Evolutionary conservation across 2,329 filamentous ascomycete genomes (phyloP).

Genomic region (Chaetomium sp.): DNA sequence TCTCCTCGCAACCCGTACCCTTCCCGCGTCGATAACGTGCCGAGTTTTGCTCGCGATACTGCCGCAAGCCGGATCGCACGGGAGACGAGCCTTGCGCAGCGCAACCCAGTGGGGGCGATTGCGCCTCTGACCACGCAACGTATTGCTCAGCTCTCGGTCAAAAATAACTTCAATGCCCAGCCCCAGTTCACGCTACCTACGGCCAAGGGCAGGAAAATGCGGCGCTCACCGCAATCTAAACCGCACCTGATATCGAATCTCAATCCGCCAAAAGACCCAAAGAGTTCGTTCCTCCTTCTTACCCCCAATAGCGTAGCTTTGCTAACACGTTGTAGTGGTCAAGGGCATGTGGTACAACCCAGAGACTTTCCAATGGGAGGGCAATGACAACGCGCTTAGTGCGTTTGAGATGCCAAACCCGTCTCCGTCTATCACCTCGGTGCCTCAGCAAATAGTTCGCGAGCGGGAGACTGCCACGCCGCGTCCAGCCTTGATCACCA

Average conservation of each 20-base stretch:
- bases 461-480: slow-evolving; percentile 64
- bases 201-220: slow-evolving; percentile 58
- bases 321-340: slow-evolving; percentile 58
- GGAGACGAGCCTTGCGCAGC: slow-evolving; percentile 63
- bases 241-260: slow-evolving; percentile 90
- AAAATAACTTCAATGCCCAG: slow-evolving; percentile 51
- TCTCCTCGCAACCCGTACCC: slow-evolving; percentile 57
- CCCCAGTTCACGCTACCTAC: slow-evolving; percentile 42
- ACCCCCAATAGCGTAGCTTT: slow-evolving; percentile 6
- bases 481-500: slow-evolving; percentile 82
- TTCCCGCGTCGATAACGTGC: slow-evolving; percentile 59
- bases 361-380: slow-evolving; percentile 85
- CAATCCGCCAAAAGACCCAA: slow-evolving; percentile 71
- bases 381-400: slow-evolving; percentile 83
- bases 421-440: slow-evolving; percentile 55
- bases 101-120: slow-evolving; percentile 57
- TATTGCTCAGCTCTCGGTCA: slow-evolving; percentile 55
- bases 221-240: slow-evolving; percentile 63
- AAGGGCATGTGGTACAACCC: slow-evolving; percentile 98
- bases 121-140: slow-evolving; percentile 59
- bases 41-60: slow-evolving; percentile 67
- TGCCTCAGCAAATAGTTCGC: slow-evolving; percentile 47
- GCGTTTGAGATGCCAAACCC: slow-evolving; percentile 71
- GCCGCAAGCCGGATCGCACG: slow-evolving; percentile 66
- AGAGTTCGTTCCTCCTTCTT: slow-evolving; percentile 62